Evolutionary conservation across 176 grass and related monocot genomes (phyloP).

Genomic region (Zoysia japonica): DNA sequence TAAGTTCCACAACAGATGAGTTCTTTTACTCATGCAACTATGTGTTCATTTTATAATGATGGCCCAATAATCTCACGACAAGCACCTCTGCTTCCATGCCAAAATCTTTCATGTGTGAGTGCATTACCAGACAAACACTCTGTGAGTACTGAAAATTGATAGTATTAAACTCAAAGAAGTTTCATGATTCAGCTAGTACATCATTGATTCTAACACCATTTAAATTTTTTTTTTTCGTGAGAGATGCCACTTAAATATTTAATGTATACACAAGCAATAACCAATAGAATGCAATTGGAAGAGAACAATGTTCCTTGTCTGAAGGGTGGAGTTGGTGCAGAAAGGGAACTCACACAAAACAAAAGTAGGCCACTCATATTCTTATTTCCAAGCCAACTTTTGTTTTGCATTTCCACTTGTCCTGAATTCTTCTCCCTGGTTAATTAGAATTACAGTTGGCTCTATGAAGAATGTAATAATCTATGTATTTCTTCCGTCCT

Average conservation of each 20-base stretch:
- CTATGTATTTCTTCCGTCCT: not conserved
- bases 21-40: not conserved
- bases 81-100: not conserved
- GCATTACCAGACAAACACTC: slow-evolving; percentile 8
- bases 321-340: slow-evolving; percentile 26
- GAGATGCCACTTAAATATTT: slow-evolving; percentile 1
- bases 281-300: slow-evolving; percentile 42
- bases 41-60: slow-evolving; percentile 5
- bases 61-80: slow-evolving; percentile 34
- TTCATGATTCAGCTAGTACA: slow-evolving; percentile 30
- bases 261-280: not conserved
- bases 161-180: slow-evolving; percentile 24
- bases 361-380: slow-evolving; percentile 39
- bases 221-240: slow-evolving; percentile 7
- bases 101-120: slow-evolving; percentile 31
- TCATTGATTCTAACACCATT: slow-evolving; percentile 34
- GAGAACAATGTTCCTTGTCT: slow-evolving; percentile 39
- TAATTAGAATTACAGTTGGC: not conserved
- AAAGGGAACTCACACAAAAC: slow-evolving; percentile 36
- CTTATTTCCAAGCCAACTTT: slow-evolving; percentile 34
- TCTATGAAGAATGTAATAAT: not conserved
- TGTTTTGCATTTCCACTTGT: slow-evolving; percentile 22
- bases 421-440: slow-evolving; percentile 1
- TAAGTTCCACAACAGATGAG: slow-evolving; percentile 1
- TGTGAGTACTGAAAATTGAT: slow-evolving; percentile 9